Conservation (phyloP, 495 filamentous ascomycete species). For the Sporormia fimetaria region DNA sequence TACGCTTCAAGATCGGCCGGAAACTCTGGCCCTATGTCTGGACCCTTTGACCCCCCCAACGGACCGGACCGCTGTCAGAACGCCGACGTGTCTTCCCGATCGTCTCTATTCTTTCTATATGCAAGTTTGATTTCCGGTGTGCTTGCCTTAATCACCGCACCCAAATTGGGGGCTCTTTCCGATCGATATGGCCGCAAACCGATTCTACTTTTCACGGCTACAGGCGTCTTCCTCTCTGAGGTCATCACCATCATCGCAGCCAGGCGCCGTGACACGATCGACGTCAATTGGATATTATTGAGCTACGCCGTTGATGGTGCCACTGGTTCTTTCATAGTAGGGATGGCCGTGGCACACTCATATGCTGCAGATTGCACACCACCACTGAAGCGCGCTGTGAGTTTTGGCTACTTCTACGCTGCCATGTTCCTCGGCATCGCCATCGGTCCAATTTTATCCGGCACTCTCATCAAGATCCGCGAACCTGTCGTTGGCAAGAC, state of each 20-base stretch:
- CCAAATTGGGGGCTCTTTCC: conserved; percentile 72
- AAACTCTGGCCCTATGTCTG: conserved; percentile 1
- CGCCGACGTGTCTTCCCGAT: conserved; percentile 59
- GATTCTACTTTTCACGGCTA: conserved; percentile 54
- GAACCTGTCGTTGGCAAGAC: conserved; percentile 31
- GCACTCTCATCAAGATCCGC: conserved; percentile 52
- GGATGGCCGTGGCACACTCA: conserved; percentile 66
- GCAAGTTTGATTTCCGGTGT: conserved; percentile 59
- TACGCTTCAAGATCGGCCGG: too few relatives aligned
- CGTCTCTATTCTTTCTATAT: conserved; percentile 65
- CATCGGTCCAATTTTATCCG: conserved; percentile 67
- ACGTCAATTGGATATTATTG: conserved; percentile 62
- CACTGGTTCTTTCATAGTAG: conserved; percentile 73
- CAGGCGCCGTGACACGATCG: conserved; percentile 56
- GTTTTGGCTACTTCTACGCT: conserved; percentile 82
- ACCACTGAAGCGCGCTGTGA: conserved; percentile 64
- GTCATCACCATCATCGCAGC: conserved; percentile 64
- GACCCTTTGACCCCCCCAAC: conserved; percentile 2
- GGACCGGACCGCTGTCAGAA: conserved; percentile 63
- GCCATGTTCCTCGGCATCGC: conserved; percentile 80
- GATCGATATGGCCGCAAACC: conserved; percentile 75
- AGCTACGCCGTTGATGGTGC: conserved; percentile 69
- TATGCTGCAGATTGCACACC: conserved; percentile 84
- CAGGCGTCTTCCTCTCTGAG: conserved; percentile 59
- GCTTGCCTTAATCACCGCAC: conserved; percentile 62